Evolutionary conservation across 225 moss, liverwort and hornwort genomes (phyloP).

Genomic region (Bryoerythrophyllum caledonicum): DNA sequence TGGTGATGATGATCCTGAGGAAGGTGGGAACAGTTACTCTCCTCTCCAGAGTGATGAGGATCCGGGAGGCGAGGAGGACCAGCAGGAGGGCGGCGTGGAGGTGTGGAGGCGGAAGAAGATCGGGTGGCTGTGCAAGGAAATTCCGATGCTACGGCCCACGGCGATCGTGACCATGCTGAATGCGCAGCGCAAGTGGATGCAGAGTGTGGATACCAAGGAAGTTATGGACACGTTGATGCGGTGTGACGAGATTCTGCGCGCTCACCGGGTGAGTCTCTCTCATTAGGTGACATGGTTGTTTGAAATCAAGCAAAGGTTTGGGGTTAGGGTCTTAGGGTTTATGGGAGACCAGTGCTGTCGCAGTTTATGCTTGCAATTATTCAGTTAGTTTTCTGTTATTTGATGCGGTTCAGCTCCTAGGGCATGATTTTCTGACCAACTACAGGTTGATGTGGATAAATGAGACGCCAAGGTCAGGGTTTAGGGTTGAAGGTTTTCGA

Average conservation of each 20-base stretch:
- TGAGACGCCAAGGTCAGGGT: neutral
- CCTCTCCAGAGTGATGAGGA: neutral
- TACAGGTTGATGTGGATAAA: neutral
- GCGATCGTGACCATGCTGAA: constrained; percentile 86
- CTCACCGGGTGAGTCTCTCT: constrained; percentile 71
- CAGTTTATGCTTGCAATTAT: too few species aligned
- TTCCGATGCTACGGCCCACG: constrained; percentile 70
- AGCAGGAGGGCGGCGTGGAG: constrained; percentile 47
- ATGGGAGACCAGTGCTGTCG: too few species aligned
- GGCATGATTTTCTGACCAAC: neutral
- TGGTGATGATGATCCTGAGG: constrained; percentile 37
- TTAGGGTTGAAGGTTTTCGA: too few species aligned
- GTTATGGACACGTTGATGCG: constrained; percentile 70
- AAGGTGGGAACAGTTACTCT: constrained; percentile 21
- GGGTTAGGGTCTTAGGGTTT: too few species aligned
- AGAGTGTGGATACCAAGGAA: constrained; percentile 63
- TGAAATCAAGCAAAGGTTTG: neutral
- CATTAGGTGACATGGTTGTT: neutral
- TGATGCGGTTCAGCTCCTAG: neutral
- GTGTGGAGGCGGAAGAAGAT: constrained; percentile 81
- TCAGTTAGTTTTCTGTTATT: neutral
- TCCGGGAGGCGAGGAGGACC: constrained; percentile 12
- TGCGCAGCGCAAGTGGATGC: constrained; percentile 84
- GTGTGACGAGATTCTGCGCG: constrained; percentile 66
- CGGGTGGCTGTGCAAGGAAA: constrained; percentile 84